Evolutionary conservation across 345 rosid genomes (phyloP), one percentile per base, ranked within the genome.

Genomic region (Moricandia arvensis): DNA sequence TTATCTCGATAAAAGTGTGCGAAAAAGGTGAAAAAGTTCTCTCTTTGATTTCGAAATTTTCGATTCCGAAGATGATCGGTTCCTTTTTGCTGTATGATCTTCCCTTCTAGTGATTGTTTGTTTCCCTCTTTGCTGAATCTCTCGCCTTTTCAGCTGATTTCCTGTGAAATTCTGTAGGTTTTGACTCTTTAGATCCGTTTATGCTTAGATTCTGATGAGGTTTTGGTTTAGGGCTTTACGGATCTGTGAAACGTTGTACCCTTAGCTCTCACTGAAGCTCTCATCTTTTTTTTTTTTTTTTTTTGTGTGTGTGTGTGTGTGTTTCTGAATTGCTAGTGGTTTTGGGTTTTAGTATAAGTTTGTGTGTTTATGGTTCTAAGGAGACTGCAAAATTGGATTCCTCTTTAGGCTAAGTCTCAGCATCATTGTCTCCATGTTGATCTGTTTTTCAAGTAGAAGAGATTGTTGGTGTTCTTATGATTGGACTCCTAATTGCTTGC

Each of bases 151-250:
- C 41, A 68, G 57, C 69, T 68, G 64, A 51, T 35, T 27, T 61
- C 11, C 2, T 63, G 66, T 68, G 47, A 38, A 68, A 29, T 69
- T 69, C 49, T 53, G 0, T 17, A 13, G 17, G 13, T 45, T 66
- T 53, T 7, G 15, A 64, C 31, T 38, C 29, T 68, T 26, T 33
- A 9, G 53, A 49, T 68, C 68, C 31, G 73, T n/a, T 38, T 38
- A 8, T 76, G 70, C 18, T 62, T 31, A 49, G 38, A 51, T 69
- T 62, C 65, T 58, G 54, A 21, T 66, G 13, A 68, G 15, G 29
- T 37, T 70, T 43, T 21, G 38, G 71, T 57, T 57, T 71, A 58
- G 71, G 75, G 59, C 69, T 76, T 69, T 63, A 63, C 51, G 59
- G 80, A 76, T 72, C 73, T 55, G 15, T 29, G 64, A 63, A 57